Evolutionary conservation across 768 basidiomycete species (phyloP).

Genomic region (Rhizopogon rudus): DNA sequence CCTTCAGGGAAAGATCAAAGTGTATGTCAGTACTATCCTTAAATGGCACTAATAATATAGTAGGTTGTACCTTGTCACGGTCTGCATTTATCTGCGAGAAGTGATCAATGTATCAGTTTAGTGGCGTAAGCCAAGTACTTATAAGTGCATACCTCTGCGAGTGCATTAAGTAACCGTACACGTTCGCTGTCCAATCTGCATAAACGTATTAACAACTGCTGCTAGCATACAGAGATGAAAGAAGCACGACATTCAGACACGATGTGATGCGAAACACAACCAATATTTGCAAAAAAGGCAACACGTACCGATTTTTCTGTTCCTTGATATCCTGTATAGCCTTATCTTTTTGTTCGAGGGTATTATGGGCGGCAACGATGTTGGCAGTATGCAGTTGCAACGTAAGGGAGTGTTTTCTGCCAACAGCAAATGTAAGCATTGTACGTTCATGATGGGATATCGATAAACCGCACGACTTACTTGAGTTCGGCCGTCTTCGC

Average conservation of each 20-base stretch:
- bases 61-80: constrained; percentile 55
- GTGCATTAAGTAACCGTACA: constrained; percentile 55
- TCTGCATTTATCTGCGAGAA: constrained; percentile 67
- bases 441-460: background rate
- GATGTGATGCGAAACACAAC: background rate
- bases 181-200: constrained; percentile 74
- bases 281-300: background rate
- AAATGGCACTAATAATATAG: background rate
- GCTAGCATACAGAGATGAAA: constrained; percentile 3
- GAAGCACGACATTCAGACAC: background rate
- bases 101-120: constrained; percentile 5
- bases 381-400: constrained; percentile 85
- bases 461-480: constrained; percentile 38
- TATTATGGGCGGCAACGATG: constrained; percentile 77
- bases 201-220: background rate
- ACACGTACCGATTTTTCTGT: constrained; percentile 75
- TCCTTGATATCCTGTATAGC: constrained; percentile 78
- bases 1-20: constrained; percentile 27
- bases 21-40: constrained; percentile 3
- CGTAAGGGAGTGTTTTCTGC: constrained; percentile 78
- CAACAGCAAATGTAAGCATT: background rate
- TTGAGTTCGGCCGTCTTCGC: constrained; percentile 87
- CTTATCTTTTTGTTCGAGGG: constrained; percentile 72
- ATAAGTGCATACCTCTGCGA: constrained; percentile 55
- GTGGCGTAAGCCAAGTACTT: background rate